Percentiles rank a stretch among this genome's conserved stretches.
These are phyloP conservation scores for Lactarius pseudohatsudake DNA, from an alignment of 768 basidiomycete genomes.

Conservation along the genomic window DNA sequence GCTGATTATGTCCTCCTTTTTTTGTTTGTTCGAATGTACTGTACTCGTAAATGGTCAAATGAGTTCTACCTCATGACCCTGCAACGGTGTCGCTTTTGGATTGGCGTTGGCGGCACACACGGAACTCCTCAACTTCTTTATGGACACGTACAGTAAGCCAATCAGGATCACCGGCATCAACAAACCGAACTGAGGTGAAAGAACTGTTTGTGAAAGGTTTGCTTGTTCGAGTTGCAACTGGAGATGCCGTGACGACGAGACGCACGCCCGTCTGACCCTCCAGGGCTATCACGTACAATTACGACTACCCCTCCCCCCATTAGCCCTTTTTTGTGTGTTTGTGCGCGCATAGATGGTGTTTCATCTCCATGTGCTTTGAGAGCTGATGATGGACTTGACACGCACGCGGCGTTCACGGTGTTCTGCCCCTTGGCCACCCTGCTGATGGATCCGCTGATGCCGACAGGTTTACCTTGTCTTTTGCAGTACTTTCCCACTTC, in stretches of 20 bases:
- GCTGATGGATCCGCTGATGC: conserved; percentile 2
- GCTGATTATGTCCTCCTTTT: neutral
- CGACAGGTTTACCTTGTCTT: neutral
- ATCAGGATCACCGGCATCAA: neutral
- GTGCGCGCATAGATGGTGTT: neutral
- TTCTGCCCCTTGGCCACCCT: neutral
- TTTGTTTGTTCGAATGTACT: neutral
- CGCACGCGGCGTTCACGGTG: neutral
- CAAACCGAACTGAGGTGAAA: neutral
- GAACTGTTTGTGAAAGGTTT: neutral
- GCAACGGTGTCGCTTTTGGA: neutral
- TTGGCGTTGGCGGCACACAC: neutral
- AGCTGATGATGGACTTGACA: neutral
- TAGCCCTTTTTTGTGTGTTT: neutral
- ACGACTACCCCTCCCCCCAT: neutral
- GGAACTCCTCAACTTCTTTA: neutral
- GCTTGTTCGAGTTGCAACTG: neutral
- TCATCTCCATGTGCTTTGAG: neutral
- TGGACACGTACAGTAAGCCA: neutral
- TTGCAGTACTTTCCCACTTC: conserved; percentile 5
- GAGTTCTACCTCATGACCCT: neutral
- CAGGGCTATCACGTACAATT: neutral
- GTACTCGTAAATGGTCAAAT: neutral
- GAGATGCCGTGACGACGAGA: neutral
- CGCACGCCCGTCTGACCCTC: neutral